Evolutionary conservation across 768 basidiomycete genomes (phyloP), one percentile per base, ranked within the genome.

Genomic region (Mycena polygramma): DNA sequence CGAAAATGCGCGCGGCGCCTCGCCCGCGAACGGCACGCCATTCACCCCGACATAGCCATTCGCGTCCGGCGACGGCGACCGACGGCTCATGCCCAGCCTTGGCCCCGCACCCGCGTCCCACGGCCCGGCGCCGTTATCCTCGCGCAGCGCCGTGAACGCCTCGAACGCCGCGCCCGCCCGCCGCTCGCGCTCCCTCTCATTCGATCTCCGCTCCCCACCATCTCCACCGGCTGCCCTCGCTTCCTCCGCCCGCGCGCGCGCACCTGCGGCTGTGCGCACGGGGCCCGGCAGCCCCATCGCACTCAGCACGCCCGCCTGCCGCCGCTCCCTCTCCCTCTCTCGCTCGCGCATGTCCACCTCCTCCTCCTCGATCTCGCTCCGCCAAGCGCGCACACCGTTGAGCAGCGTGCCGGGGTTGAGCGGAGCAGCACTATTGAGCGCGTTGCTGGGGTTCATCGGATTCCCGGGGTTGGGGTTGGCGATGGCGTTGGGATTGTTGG

Each of bases 111-210:
- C 13, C 26, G 22, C 51, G 20, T 51, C 37, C 30, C 43, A 41
- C 4, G 41, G 41, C 41, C 41, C 41, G 41, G 11, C 41, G 11
- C 41, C 41, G 41, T 41, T 15, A 10, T 41, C 41, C 41, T 15
- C 41, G 15, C 11, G 45, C 19, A 45, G 43, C 24, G 43, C 26
- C 26, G 57, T 24, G 15, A 68, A 69, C 52, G 63, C 69, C 51
- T 65, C 58, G 17, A 53, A 82, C 78, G 30, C 74, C 76, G n/a
- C 77, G 76, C 55, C 72, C 73, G 20, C 81, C 72, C 62, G 85
- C 83, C 41, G 84, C 80, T 43, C 85, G 81, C 53, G 79, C 77
- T 49, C 86, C 82, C n/a, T 89, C 88, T 14, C 51, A 3, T 43
- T 51, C 51, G n/a, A 37, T n/a, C 62, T 14, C 39, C 48, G 10